Conservation (phyloP, 2,329 filamentous ascomycete genomes). For the Apiospora kogelbergensis region DNA sequence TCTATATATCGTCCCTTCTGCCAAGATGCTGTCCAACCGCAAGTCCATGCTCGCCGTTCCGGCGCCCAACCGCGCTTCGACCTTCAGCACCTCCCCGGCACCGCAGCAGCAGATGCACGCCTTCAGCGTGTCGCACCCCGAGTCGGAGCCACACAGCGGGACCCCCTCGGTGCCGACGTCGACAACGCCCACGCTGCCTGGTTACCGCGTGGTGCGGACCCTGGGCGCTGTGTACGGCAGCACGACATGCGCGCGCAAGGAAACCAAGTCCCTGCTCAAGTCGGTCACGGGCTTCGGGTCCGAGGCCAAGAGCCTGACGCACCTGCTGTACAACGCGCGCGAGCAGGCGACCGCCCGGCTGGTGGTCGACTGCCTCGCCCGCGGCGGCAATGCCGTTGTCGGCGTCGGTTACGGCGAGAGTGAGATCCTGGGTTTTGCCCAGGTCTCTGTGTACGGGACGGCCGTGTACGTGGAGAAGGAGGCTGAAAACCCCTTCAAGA, state of each 20-base stretch:
- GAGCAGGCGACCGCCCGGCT: slow-evolving; percentile 25
- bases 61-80: slow-evolving; percentile 1
- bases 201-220: slow-evolving; percentile 21
- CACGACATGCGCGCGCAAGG: slow-evolving; percentile 23
- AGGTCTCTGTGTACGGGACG: slow-evolving; percentile 25
- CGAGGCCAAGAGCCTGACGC: slow-evolving; percentile 23
- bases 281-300: slow-evolving; percentile 12
- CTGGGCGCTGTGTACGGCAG: slow-evolving; percentile 24
- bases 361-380: slow-evolving; percentile 21
- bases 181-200: slow-evolving; percentile 21
- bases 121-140: slow-evolving; percentile 6
- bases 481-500: background rate
- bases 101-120: background rate
- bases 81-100: background rate
- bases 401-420: slow-evolving; percentile 22
- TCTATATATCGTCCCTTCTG: background rate
- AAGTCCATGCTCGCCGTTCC: slow-evolving; percentile 10
- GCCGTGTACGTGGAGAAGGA: slow-evolving; percentile 26
- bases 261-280: slow-evolving; percentile 24
- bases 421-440: slow-evolving; percentile 24
- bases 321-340: slow-evolving; percentile 23
- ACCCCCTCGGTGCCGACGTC: slow-evolving; percentile 22
- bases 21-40: slow-evolving; percentile 12
- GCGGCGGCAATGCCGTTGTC: slow-evolving; percentile 25
- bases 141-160: slow-evolving; percentile 22